Conservation (phyloP, 2,329 filamentous ascomycete genomes). For the Corniculantispora saksenae region DNA sequence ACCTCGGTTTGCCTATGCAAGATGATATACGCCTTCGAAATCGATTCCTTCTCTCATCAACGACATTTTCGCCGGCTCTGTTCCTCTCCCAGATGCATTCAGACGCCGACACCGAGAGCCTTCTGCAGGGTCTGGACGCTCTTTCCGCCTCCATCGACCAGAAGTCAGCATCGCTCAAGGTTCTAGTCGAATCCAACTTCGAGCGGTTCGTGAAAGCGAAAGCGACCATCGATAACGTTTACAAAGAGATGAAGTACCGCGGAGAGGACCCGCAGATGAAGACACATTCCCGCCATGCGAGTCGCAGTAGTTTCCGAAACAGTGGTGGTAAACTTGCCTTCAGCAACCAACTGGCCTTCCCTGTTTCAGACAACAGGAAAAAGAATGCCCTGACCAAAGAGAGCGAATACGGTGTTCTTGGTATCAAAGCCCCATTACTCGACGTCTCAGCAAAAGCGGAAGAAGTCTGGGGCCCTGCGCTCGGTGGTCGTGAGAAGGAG, state of each 20-base stretch:
- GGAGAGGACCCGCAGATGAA: constrained; percentile 52
- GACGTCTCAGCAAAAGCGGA: constrained; percentile 93
- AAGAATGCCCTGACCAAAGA: constrained; percentile 93
- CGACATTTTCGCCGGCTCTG: constrained; percentile 87
- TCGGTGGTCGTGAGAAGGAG: constrained; percentile 89
- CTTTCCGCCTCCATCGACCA: constrained; percentile 93
- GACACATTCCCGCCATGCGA: constrained; percentile 65
- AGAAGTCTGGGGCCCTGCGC: constrained; percentile 93
- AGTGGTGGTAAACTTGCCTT: constrained; percentile 40
- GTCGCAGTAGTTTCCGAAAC: constrained; percentile 65
- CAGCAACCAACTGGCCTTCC: constrained; percentile 39
- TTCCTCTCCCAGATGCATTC: constrained; percentile 93
- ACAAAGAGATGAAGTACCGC: constrained; percentile 90
- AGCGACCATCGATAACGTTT: constrained; percentile 97
- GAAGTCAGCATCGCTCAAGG: constrained; percentile 94
- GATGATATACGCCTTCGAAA: constrained; percentile 82
- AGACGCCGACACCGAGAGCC: constrained; percentile 76
- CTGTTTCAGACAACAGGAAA: constrained; percentile 59
- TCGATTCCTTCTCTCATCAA: constrained; percentile 92
- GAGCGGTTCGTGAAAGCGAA: constrained; percentile 97
- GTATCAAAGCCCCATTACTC: constrained; percentile 83
- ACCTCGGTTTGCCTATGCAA: constrained; percentile 76
- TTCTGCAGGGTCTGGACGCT: constrained; percentile 80
- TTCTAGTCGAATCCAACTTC: constrained; percentile 96
- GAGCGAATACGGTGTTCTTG: constrained; percentile 84